Evolutionary conservation across 2,329 filamentous ascomycete species (phyloP), one percentile per base, ranked within the genome.

Genomic region (Exophiala sideris): DNA sequence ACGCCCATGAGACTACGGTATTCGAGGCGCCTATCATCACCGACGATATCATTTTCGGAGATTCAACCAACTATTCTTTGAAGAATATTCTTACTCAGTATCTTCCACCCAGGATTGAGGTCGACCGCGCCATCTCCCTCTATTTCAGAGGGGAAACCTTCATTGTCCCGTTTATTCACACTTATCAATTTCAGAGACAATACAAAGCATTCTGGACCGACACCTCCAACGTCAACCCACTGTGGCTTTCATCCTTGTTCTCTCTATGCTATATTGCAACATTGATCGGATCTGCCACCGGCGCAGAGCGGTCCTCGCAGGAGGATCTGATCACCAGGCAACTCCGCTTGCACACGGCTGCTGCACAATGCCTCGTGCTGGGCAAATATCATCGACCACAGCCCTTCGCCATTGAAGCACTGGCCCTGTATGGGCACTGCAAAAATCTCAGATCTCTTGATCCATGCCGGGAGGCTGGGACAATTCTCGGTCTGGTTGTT

Each of bases 401-500:
- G 36, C 62, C 50, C 12, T 52, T 54, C n/a, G 57, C 54, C 3
- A 33, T 62, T 9, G 60, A 64, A 38, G 58, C 60, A 11, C 56
- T 64, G 10, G 53, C 54, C 1, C 21, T 62, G 16, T 79, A 82
- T 59, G 68, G 81, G 2, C 75, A 80, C 54, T 75, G 76, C 16
- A 80, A 83, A 57, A 78, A 79, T 59, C 73, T 74, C 2, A 68
- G 76, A 4, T 78, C 71, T 49, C 68, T 73, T 59, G 81, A 84
- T 62, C 73, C 79, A 1, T 76, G 81, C 52, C 71, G 75, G 3
- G 77, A 78, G 20, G 76, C 80, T 9, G 72, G 82, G 44, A 72
- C 82, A 12, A 71, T 83, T 45, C 74, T 79, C 3, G 76, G 78
- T 11, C 73, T 83, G 48, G 76, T 80, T 14, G 76, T 81, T n/a